These are phyloP conservation scores for Podospora pseudocomata DNA, from an alignment of 495 filamentous ascomycete genomes.

Conservation along the genomic window DNA sequence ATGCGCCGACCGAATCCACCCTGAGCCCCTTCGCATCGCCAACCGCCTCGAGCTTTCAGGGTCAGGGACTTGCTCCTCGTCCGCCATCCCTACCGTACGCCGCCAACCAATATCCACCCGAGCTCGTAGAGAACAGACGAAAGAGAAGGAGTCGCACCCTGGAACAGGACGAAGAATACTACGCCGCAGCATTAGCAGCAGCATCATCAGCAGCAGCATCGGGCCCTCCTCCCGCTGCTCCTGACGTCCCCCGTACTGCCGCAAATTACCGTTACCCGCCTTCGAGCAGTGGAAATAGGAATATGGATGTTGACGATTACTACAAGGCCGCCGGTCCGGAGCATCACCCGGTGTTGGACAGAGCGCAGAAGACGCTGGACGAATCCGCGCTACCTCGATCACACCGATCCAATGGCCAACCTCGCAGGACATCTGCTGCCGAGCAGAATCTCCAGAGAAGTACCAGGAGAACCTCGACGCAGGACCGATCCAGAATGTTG, in stretches of 20 bases:
- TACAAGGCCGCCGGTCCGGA: slow-evolving; percentile 33
- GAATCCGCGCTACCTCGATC: slow-evolving; percentile 24
- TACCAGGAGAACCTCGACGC: slow-evolving; percentile 23
- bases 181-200: slow-evolving; percentile 11
- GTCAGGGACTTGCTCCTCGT: slow-evolving; percentile 46
- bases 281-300: slow-evolving; percentile 34
- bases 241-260: slow-evolving; percentile 56
- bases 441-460: slow-evolving; percentile 29
- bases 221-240: slow-evolving; percentile 46
- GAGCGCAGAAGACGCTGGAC: slow-evolving; percentile 30
- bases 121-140: slow-evolving; percentile 36
- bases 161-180: slow-evolving; percentile 30
- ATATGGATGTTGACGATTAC: slow-evolving; percentile 44
- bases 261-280: slow-evolving; percentile 55
- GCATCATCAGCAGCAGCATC: slow-evolving; percentile 13
- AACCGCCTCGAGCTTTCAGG: slow-evolving; percentile 45
- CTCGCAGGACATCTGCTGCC: slow-evolving; percentile 31
- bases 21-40: slow-evolving; percentile 51
- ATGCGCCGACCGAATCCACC: slow-evolving; percentile 48
- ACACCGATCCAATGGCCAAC: slow-evolving; percentile 26
- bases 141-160: slow-evolving; percentile 36
- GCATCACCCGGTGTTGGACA: slow-evolving; percentile 32
- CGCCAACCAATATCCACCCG: slow-evolving; percentile 43
- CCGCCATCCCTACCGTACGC: slow-evolving; percentile 48
- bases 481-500: slow-evolving; percentile 48